phyloP scores from a whole-genome alignment of 768 basidiomycete species.

The Flagelloscypha sp. region DNA sequence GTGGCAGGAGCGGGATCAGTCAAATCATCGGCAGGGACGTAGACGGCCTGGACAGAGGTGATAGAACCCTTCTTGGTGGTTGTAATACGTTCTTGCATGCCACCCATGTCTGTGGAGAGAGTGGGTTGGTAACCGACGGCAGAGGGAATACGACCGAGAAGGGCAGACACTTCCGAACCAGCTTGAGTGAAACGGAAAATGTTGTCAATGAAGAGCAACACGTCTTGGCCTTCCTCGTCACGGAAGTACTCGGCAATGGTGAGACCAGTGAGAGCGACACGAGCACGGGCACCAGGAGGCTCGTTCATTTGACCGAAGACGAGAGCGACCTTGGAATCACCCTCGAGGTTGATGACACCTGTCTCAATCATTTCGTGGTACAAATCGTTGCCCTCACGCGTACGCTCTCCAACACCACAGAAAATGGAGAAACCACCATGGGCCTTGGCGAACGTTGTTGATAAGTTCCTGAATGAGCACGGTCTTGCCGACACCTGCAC shows the following conservation, averaged over 20 bases:
- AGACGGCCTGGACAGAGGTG: slow-evolving; percentile 99
- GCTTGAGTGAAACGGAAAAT: slow-evolving; percentile 99
- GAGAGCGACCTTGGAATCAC: slow-evolving; percentile 99
- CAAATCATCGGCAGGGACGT: slow-evolving; percentile 99
- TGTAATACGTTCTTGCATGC: slow-evolving; percentile 99
- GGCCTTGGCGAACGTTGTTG: slow-evolving; percentile 99
- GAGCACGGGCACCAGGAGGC: slow-evolving; percentile 99
- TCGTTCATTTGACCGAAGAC: slow-evolving; percentile 99
- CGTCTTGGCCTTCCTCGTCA: slow-evolving; percentile 99
- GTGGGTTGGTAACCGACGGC: slow-evolving; percentile 99
- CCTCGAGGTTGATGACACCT: slow-evolving; percentile 99
- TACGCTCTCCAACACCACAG: slow-evolving; percentile 97
- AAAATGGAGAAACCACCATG: slow-evolving; percentile 88
- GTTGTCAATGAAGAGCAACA: slow-evolving; percentile 99
- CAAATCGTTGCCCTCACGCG: slow-evolving; percentile 99
- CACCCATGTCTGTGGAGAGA: slow-evolving; percentile 99
- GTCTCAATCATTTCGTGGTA: slow-evolving; percentile 99
- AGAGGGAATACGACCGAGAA: slow-evolving; percentile 99
- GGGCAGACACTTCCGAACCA: slow-evolving; percentile 99
- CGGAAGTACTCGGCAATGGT: slow-evolving; percentile 99
- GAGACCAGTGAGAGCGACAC: slow-evolving; percentile 98
- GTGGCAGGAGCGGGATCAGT: slow-evolving; percentile 99
- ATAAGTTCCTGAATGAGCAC: slow-evolving; percentile 99
- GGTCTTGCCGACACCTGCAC: slow-evolving; percentile 99
- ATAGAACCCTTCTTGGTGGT: slow-evolving; percentile 99